These are phyloP conservation scores for Syzygium syzygioides DNA, from an alignment of 441 rosid genomes.

Conservation along the genomic window DNA sequence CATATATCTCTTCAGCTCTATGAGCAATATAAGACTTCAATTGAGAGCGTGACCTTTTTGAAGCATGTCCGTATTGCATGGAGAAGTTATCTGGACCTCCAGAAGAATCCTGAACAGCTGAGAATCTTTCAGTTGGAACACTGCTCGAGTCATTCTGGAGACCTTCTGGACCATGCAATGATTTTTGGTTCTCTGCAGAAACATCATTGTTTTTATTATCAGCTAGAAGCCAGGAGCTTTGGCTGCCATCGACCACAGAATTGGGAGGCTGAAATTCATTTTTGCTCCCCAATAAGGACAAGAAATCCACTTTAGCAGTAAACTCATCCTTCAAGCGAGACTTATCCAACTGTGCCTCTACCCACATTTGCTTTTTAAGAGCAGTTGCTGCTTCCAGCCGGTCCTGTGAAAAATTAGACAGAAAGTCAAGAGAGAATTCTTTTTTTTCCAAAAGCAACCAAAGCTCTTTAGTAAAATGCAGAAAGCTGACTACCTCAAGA, in stretches of 20 bases:
- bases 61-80: background rate
- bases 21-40: slow-evolving; percentile 68
- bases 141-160: slow-evolving; percentile 3
- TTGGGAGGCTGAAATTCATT: slow-evolving; percentile 16
- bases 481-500: slow-evolving; percentile 54
- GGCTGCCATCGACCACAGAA: slow-evolving; percentile 32
- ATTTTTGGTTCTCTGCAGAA: slow-evolving; percentile 34
- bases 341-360: slow-evolving; percentile 82
- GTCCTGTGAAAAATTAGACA: slow-evolving; percentile 41
- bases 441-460: background rate
- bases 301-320: slow-evolving; percentile 5
- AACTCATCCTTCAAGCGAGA: slow-evolving; percentile 79
- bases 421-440: background rate
- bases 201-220: slow-evolving; percentile 38
- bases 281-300: background rate
- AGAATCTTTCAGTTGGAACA: background rate
- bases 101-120: slow-evolving; percentile 48
- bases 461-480: background rate
- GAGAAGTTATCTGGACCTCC: slow-evolving; percentile 35
- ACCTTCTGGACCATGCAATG: slow-evolving; percentile 17
- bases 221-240: slow-evolving; percentile 35
- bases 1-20: slow-evolving; percentile 75
- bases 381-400: slow-evolving; percentile 85
- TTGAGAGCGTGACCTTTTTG: slow-evolving; percentile 65
- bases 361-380: slow-evolving; percentile 88